Conservation (phyloP, 2,329 filamentous ascomycete species). For the Trichoderma polysporum region DNA sequence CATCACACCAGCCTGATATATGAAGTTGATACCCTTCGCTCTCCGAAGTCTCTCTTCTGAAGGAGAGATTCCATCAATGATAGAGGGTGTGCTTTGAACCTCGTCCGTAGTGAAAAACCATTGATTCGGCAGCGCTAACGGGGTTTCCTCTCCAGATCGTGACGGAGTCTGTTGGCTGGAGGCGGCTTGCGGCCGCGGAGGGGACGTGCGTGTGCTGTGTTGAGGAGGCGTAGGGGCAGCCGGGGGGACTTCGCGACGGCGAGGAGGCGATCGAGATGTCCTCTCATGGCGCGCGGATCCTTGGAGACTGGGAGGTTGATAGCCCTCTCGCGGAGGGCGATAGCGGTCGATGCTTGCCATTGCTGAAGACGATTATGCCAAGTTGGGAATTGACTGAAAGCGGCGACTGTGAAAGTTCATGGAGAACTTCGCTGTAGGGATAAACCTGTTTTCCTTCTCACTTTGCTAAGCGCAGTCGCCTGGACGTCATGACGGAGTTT, state of each 20-base stretch:
- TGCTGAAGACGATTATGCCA: slow-evolving; percentile 28
- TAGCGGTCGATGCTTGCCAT: slow-evolving; percentile 64
- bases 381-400: slow-evolving; percentile 27
- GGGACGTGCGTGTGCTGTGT: slow-evolving; percentile 54
- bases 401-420: slow-evolving; percentile 29
- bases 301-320: slow-evolving; percentile 52
- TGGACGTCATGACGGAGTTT: slow-evolving; percentile 4
- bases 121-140: slow-evolving; percentile 54
- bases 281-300: slow-evolving; percentile 42
- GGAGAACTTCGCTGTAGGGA: slow-evolving; percentile 21
- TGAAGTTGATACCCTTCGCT: slow-evolving; percentile 94
- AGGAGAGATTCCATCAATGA: slow-evolving; percentile 74
- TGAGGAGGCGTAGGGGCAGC: slow-evolving; percentile 62
- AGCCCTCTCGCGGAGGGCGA: slow-evolving; percentile 55
- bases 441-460: slow-evolving; percentile 1
- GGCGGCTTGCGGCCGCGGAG: slow-evolving; percentile 48
- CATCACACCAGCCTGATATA: slow-evolving; percentile 89
- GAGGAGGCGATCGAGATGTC: slow-evolving; percentile 52
- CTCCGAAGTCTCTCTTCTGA: slow-evolving; percentile 77
- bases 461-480: not conserved
- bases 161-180: slow-evolving; percentile 46
- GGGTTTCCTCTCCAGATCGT: slow-evolving; percentile 40
- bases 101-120: slow-evolving; percentile 90
- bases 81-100: slow-evolving; percentile 76
- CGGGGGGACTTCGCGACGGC: slow-evolving; percentile 57